phyloP scores from a whole-genome alignment of 148 eudicot species.

The Nepenthes mirabilis region DNA sequence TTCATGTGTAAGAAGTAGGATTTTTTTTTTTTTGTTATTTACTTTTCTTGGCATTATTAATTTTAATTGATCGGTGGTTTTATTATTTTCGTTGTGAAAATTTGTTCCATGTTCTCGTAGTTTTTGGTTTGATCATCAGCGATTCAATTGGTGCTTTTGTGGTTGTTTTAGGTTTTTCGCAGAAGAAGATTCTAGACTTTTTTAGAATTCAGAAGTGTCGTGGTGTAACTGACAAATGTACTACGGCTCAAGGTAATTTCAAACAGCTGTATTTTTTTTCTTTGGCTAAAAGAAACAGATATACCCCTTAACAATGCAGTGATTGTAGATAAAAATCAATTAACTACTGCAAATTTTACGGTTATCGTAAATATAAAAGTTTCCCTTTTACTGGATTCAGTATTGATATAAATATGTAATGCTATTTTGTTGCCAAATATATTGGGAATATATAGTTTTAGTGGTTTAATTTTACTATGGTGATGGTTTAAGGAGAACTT shows the following conservation, averaged over 20 bases:
- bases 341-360: too few relatives aligned
- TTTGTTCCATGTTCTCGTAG: not conserved
- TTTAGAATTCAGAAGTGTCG: constrained; percentile 65
- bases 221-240: constrained; percentile 12
- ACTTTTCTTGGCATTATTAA: not conserved
- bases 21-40: not conserved
- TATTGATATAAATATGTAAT: too few relatives aligned
- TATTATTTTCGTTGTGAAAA: constrained; percentile 2
- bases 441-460: too few relatives aligned
- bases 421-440: too few relatives aligned
- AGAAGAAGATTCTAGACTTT: constrained; percentile 73
- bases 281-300: not conserved
- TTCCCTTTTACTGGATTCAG: too few relatives aligned
- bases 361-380: too few relatives aligned
- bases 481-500: too few relatives aligned
- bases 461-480: too few relatives aligned
- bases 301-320: too few relatives aligned
- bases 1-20: constrained; percentile 33
- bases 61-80: not conserved
- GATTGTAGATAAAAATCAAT: too few relatives aligned
- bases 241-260: constrained; percentile 45
- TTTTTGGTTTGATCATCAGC: constrained; percentile 1
- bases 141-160: not conserved
- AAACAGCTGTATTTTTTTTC: not conserved
- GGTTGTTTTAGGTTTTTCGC: constrained; percentile 55